phyloP scores from a whole-genome alignment of 108 stramenopile species.

The Discostella stelligeroides region DNA sequence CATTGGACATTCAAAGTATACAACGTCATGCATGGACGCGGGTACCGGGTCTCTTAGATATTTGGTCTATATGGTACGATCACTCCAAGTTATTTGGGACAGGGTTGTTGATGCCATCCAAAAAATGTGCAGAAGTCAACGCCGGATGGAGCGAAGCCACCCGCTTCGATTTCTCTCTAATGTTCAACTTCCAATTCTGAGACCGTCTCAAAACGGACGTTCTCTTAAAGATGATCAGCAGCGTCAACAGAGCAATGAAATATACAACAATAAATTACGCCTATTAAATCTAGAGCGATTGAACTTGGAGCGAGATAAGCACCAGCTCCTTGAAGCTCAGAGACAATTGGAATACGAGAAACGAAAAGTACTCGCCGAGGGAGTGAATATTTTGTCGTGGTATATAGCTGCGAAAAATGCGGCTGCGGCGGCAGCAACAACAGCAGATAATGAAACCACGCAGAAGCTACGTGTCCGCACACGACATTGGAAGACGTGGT shows the following conservation, averaged over 20 bases:
- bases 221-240: slow-evolving; percentile 22
- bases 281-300: slow-evolving; percentile 38
- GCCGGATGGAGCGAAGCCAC: background rate
- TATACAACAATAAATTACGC: slow-evolving; percentile 36
- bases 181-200: background rate
- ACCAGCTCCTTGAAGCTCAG: slow-evolving; percentile 14
- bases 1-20: slow-evolving; percentile 21
- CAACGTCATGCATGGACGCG: slow-evolving; percentile 33
- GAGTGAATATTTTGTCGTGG: slow-evolving; percentile 41
- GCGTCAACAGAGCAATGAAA: slow-evolving; percentile 13
- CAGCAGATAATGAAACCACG: background rate
- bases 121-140: background rate
- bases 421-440: background rate
- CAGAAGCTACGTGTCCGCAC: background rate
- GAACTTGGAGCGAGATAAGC: slow-evolving; percentile 22
- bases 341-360: slow-evolving; percentile 29
- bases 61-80: slow-evolving; percentile 32
- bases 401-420: slow-evolving; percentile 20
- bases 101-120: slow-evolving; percentile 7
- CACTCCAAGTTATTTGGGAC: slow-evolving; percentile 28
- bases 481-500: background rate
- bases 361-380: slow-evolving; percentile 31
- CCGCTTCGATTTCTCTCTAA: slow-evolving; percentile 23
- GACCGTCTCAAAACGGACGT: slow-evolving; percentile 10
- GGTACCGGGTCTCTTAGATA: slow-evolving; percentile 35